These are phyloP conservation scores for Streptanthus diversifolius DNA, from an alignment of 345 rosid genomes.

Conservation along the genomic window DNA sequence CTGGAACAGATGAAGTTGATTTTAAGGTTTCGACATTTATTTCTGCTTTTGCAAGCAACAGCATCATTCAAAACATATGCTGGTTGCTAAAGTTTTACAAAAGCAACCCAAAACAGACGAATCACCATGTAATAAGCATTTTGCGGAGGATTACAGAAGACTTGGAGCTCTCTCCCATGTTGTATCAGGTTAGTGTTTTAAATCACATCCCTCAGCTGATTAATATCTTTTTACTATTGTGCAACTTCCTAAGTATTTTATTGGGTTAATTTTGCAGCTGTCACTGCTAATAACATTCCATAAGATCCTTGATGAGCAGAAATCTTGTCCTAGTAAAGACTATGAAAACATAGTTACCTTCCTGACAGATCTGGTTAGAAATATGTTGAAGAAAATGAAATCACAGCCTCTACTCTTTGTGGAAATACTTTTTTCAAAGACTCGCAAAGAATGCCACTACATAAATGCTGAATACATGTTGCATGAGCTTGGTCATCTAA, in stretches of 20 bases:
- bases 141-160: slow-evolving; percentile 77
- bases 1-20: slow-evolving; percentile 76
- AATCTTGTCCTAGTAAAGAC: slow-evolving; percentile 58
- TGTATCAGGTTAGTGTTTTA: slow-evolving; percentile 68
- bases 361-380: slow-evolving; percentile 56
- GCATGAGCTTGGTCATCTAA: slow-evolving; percentile 72
- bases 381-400: slow-evolving; percentile 83
- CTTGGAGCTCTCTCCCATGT: slow-evolving; percentile 85
- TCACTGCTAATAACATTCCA: slow-evolving; percentile 68
- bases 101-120: slow-evolving; percentile 61
- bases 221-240: not conserved
- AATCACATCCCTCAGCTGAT: not conserved
- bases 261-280: slow-evolving; percentile 51
- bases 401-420: slow-evolving; percentile 87
- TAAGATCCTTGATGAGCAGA: slow-evolving; percentile 77
- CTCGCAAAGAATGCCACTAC: slow-evolving; percentile 77
- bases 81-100: slow-evolving; percentile 88
- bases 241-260: slow-evolving; percentile 11
- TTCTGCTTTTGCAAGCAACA: slow-evolving; percentile 73
- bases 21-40: slow-evolving; percentile 68
- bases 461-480: slow-evolving; percentile 79
- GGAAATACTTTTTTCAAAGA: slow-evolving; percentile 89
- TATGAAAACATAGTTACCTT: slow-evolving; percentile 56
- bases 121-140: slow-evolving; percentile 59
- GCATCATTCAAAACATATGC: slow-evolving; percentile 80